These are phyloP conservation scores for Apophysomyces trapeziformis DNA, from an alignment of 371 early-diverging fungal species.

Conservation along the genomic window DNA sequence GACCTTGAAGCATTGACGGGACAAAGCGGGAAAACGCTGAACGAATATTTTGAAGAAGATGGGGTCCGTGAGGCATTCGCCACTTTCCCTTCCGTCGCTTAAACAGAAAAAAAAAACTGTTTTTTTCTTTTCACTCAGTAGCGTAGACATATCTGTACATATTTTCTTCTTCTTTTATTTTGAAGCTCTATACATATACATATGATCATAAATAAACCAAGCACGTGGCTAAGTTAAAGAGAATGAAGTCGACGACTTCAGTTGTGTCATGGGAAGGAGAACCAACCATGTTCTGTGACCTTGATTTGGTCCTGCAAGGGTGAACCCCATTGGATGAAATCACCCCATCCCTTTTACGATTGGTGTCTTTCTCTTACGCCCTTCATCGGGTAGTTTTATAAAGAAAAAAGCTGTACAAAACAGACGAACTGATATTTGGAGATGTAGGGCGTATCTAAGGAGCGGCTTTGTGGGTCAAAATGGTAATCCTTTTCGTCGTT, in stretches of 20 bases:
- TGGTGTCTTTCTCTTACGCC: no score
- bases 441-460: no score
- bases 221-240: background rate
- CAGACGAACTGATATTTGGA: no score
- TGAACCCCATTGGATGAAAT: background rate
- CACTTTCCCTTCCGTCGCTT: constrained; percentile 25
- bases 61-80: constrained; percentile 44
- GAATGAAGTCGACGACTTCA: background rate
- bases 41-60: constrained; percentile 50
- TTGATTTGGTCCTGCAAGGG: background rate
- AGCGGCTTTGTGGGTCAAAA: no score
- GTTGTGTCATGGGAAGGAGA: constrained; percentile 9
- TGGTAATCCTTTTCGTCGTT: no score
- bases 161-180: background rate
- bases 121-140: background rate
- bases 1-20: constrained; percentile 56
- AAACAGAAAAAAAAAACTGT: background rate
- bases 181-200: constrained; percentile 16
- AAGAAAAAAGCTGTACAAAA: no score
- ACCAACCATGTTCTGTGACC: background rate
- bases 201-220: constrained; percentile 11
- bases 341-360: background rate
- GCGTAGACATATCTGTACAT: constrained; percentile 1
- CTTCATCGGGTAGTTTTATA: no score
- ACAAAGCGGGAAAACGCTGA: constrained; percentile 57